phyloP scores from a whole-genome alignment of 768 basidiomycete genomes.

The Pluteus cervinus region DNA sequence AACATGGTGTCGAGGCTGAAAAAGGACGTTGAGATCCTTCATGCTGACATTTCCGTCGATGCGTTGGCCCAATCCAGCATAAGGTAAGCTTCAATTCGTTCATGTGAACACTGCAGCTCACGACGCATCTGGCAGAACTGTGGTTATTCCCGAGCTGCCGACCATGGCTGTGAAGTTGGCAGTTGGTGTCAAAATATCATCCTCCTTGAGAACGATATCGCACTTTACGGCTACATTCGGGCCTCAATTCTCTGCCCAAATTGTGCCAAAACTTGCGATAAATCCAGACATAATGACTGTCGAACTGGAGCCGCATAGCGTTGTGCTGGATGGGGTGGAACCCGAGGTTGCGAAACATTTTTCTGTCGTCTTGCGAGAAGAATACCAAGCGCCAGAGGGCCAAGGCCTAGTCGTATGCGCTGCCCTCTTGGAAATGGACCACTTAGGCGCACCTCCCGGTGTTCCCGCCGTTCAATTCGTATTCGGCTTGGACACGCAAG shows the following conservation, averaged over 20 bases:
- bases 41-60: slow-evolving; percentile 32
- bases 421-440: slow-evolving; percentile 48
- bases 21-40: slow-evolving; percentile 34
- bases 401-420: slow-evolving; percentile 45
- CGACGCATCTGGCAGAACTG: slow-evolving; percentile 28
- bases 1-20: slow-evolving; percentile 38
- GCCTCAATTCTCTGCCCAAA: slow-evolving; percentile 45
- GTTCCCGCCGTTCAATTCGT: slow-evolving; percentile 41
- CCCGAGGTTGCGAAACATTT: slow-evolving; percentile 48
- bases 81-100: slow-evolving; percentile 26
- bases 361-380: slow-evolving; percentile 42
- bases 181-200: slow-evolving; percentile 53
- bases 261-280: slow-evolving; percentile 42
- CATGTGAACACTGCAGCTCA: neutral
- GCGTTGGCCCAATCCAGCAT: slow-evolving; percentile 49
- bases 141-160: slow-evolving; percentile 38
- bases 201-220: slow-evolving; percentile 51
- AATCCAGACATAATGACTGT: slow-evolving; percentile 36
- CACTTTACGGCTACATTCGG: slow-evolving; percentile 54
- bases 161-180: slow-evolving; percentile 44
- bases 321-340: slow-evolving; percentile 33
- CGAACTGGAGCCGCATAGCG: slow-evolving; percentile 45
- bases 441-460: slow-evolving; percentile 31
- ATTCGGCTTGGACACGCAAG: slow-evolving; percentile 38
- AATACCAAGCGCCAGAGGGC: slow-evolving; percentile 29